Conservation (phyloP, 768 basidiomycete genomes). For the Pholiota conissans region DNA sequence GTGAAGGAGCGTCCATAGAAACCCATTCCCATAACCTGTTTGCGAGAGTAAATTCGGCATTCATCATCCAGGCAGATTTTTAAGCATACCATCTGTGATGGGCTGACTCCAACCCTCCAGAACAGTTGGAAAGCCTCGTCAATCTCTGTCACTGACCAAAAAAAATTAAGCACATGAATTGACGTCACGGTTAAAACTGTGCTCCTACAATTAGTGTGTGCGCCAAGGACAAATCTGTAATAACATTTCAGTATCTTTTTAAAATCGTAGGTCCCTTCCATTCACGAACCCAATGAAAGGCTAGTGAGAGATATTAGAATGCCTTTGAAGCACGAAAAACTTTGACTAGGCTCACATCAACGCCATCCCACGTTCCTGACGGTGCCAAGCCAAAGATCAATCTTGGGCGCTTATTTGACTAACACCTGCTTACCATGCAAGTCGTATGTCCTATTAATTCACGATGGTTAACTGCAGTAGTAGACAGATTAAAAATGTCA, state of each 20-base stretch:
- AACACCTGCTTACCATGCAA: constrained; percentile 17
- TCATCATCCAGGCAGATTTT: neutral
- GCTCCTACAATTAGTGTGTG: constrained; percentile 15
- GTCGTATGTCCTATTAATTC: constrained; percentile 23
- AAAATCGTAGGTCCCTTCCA: neutral
- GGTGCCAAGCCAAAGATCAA: neutral
- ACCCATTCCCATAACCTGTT: constrained; percentile 11
- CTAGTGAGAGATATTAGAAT: neutral
- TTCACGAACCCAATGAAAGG: constrained; percentile 10
- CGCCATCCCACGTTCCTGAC: constrained; percentile 23
- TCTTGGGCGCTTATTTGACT: neutral
- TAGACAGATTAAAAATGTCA: neutral
- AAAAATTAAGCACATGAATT: constrained; percentile 7
- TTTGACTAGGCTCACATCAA: constrained; percentile 7
- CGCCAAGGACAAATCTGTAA: constrained; percentile 18
- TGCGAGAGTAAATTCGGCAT: neutral
- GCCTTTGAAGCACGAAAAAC: neutral
- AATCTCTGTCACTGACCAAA: constrained; percentile 24
- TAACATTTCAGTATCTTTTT: neutral
- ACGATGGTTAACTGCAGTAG: neutral
- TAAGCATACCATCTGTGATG: constrained; percentile 19
- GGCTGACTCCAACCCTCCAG: constrained; percentile 20
- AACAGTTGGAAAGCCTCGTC: constrained; percentile 21
- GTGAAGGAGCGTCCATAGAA: constrained; percentile 29
- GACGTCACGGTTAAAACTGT: neutral